phyloP scores from a whole-genome alignment of 1,139 yeast species.

The Blastobotrys buckinghamii region DNA sequence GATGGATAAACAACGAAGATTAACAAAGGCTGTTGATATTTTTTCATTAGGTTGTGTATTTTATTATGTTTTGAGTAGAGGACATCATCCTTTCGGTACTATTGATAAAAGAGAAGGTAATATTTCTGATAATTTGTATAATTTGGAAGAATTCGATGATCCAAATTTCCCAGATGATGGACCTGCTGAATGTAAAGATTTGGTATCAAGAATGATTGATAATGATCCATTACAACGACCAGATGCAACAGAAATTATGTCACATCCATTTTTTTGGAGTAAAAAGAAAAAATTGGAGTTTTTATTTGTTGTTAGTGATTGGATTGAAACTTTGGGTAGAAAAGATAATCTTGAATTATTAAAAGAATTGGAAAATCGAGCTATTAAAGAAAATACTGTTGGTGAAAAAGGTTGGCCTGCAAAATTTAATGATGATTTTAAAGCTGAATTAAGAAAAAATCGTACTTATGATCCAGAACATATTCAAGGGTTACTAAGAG shows the following conservation, averaged over 20 bases:
- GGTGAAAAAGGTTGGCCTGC: slow-evolving; percentile 65
- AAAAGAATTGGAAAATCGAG: slow-evolving; percentile 50
- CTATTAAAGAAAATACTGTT: slow-evolving; percentile 25
- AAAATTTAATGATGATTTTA: slow-evolving; percentile 50
- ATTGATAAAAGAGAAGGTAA: slow-evolving; percentile 82
- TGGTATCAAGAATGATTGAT: slow-evolving; percentile 66
- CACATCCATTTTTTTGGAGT: slow-evolving; percentile 88
- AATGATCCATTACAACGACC: slow-evolving; percentile 70
- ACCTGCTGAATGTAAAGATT: slow-evolving; percentile 62
- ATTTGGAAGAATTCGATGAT: slow-evolving; percentile 40
- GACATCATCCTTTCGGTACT: slow-evolving; percentile 94
- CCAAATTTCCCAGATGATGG: slow-evolving; percentile 40
- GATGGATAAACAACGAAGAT: slow-evolving; percentile 47
- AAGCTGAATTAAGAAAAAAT: slow-evolving; percentile 61
- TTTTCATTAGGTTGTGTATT: slow-evolving; percentile 94
- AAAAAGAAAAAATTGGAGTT: slow-evolving; percentile 73
- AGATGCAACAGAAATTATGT: slow-evolving; percentile 56
- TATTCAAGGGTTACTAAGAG: slow-evolving; percentile 79
- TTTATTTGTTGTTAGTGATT: slow-evolving; percentile 77
- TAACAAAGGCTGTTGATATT: slow-evolving; percentile 89
- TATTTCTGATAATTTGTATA: slow-evolving; percentile 67
- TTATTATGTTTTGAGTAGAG: slow-evolving; percentile 75
- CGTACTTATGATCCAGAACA: slow-evolving; percentile 61
- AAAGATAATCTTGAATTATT: slow-evolving; percentile 78
- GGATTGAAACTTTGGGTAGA: slow-evolving; percentile 81